Base-by-base conservation (phyloP, 345 rosid species). In the Bretschneidera sinensis region DNA sequence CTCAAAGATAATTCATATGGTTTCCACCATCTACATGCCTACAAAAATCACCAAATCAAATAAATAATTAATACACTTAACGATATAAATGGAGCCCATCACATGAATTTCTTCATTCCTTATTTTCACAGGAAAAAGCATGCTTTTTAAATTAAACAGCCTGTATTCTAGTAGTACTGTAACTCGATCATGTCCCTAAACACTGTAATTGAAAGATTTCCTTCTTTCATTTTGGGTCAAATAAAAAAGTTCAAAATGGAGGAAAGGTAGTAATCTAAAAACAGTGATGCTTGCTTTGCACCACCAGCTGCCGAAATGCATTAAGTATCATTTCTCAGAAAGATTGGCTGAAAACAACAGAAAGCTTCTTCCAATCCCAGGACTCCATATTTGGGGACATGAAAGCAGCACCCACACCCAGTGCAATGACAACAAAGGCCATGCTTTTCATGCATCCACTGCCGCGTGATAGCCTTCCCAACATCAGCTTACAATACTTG, bases 381-480 rank as follows among this genome's bases (percentile, higher is more conserved):
- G 57, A 55, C 56, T 75, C 83, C 54, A 69, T 0, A 59, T 72
- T 66, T 0, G 78, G 72, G 55, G 76, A 65, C 52, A 73, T 9
- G 21, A 79, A 39, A 22, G 67, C 86, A 45, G 81, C 89, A 34
- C 87, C 85, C 0, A 73, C 78, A 15, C 79, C 88, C 28, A 84
- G 13, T 52, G 81, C 73, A 33, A 78, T 18, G 21, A 57, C 61
- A 33, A 61, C 47, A 51, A 85, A 25, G 68, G 82, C 81, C 71
- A 79, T 49, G 13, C 75, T 66, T 72, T 77, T 85, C 57, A 78
- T 18, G 74, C 86, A 86, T 31, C 74, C 63, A 51, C 54, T 58
- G 71, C 88, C 80, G 6, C 75, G 73, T 2, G 87, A 79, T 59
- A 81, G 64, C 64, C 66, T 82, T 10, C 82, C 80, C 4, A 66